phyloP scores from a whole-genome alignment of 176 grass and related monocot genomes.

The Eleusine indica region DNA sequence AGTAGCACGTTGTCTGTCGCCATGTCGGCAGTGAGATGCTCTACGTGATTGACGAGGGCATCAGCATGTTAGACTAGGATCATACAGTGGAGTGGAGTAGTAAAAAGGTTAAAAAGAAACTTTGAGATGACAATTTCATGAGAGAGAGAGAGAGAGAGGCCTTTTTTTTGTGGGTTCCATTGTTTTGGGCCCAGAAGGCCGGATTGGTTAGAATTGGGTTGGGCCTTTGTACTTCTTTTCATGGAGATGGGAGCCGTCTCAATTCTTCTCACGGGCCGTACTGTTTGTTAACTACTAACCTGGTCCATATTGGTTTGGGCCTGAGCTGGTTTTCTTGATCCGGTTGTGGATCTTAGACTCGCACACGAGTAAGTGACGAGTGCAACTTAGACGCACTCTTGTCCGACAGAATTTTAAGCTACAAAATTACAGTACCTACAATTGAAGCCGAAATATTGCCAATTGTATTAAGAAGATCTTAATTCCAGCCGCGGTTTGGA shows the following conservation, averaged over 20 bases:
- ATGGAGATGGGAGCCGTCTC: no score
- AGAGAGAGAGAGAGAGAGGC: no score
- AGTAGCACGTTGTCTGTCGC: neutral
- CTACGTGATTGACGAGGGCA: neutral
- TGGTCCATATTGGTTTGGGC: neutral
- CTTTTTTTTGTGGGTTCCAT: no score
- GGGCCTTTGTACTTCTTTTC: neutral
- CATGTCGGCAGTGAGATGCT: slow-evolving; percentile 3
- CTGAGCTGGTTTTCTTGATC: neutral
- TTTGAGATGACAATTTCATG: no score
- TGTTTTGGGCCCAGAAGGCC: no score
- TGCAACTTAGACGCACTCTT: no score
- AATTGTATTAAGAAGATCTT: no score
- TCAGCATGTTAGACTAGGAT: neutral
- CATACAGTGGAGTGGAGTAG: neutral
- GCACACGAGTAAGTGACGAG: no score
- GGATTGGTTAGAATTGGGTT: neutral
- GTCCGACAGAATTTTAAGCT: no score
- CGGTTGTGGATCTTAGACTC: no score
- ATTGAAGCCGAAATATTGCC: no score
- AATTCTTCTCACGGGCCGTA: neutral
- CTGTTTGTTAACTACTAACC: neutral
- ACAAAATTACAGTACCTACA: no score
- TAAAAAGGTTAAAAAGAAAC: neutral
- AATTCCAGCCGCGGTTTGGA: neutral